Conservation (phyloP, 169 alveolate species). For the Cryptosporidium sp. region DNA sequence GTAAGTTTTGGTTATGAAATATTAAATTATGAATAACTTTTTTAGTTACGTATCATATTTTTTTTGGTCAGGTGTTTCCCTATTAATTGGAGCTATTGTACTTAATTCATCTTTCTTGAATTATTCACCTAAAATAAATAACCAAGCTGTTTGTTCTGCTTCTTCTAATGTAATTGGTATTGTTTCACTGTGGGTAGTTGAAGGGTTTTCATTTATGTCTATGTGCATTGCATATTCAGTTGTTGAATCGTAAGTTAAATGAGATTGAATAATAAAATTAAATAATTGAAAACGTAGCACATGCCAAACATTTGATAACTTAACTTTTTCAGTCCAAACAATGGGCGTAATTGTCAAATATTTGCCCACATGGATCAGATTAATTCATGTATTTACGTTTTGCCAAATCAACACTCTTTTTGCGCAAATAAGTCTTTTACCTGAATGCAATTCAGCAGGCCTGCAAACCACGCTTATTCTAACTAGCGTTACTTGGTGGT, state of each 20-base stretch:
- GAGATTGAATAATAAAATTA: background rate
- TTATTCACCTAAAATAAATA: slow-evolving; percentile 76
- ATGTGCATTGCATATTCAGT: slow-evolving; percentile 71
- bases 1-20: slow-evolving; percentile 28
- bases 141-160: slow-evolving; percentile 76
- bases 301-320: slow-evolving; percentile 62
- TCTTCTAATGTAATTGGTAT: slow-evolving; percentile 66
- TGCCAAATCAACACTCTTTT: slow-evolving; percentile 76
- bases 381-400: slow-evolving; percentile 76
- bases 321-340: slow-evolving; percentile 57
- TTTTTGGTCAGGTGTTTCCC: slow-evolving; percentile 80
- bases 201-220: slow-evolving; percentile 65
- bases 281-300: slow-evolving; percentile 2
- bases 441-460: slow-evolving; percentile 79
- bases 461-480: slow-evolving; percentile 47
- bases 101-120: slow-evolving; percentile 72
- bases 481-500: slow-evolving; percentile 72
- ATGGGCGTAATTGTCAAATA: slow-evolving; percentile 77
- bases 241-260: slow-evolving; percentile 63
- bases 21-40: background rate
- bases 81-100: slow-evolving; percentile 76
- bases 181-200: slow-evolving; percentile 76
- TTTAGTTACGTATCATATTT: slow-evolving; percentile 77
- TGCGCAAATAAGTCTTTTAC: slow-evolving; percentile 75
- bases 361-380: slow-evolving; percentile 79